These are phyloP conservation scores for Aciculosporium take DNA, from an alignment of 2,329 filamentous ascomycete genomes.

Conservation along the genomic window DNA sequence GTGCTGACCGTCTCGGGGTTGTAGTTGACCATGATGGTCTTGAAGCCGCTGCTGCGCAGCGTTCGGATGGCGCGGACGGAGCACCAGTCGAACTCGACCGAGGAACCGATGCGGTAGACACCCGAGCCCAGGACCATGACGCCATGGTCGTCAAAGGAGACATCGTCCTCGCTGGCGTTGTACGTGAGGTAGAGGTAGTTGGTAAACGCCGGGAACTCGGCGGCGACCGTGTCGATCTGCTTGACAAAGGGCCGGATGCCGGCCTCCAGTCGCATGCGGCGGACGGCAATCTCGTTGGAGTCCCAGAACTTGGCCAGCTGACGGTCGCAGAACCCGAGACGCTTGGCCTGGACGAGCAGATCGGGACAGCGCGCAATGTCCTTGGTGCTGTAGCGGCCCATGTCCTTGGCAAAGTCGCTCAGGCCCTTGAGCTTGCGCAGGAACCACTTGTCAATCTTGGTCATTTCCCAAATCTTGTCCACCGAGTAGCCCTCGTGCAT, in stretches of 20 bases:
- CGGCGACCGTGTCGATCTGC: conserved; percentile 96
- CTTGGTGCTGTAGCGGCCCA: conserved; percentile 50
- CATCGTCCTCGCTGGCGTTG: conserved; percentile 75
- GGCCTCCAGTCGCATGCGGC: conserved; percentile 69
- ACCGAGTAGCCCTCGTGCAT: conserved; percentile 91
- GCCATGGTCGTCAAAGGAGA: conserved; percentile 75
- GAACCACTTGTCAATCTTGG: conserved; percentile 99
- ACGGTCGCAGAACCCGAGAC: conserved; percentile 84
- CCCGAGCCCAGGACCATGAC: conserved; percentile 94
- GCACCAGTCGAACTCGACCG: conserved; percentile 98
- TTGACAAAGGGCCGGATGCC: conserved; percentile 84
- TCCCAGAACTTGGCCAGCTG: conserved; percentile 90
- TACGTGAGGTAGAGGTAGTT: conserved; percentile 97
- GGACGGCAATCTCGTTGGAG: conserved; percentile 84
- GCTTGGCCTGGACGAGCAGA: conserved; percentile 72
- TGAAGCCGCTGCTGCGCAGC: conserved; percentile 66
- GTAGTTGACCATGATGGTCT: conserved; percentile 93
- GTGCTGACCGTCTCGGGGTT: conserved; percentile 85
- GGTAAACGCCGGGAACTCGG: conserved; percentile 85
- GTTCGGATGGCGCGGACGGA: conserved; percentile 90
- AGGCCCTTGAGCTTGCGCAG: conserved; percentile 80
- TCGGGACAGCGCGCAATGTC: conserved; percentile 50
- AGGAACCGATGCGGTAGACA: conserved; percentile 93
- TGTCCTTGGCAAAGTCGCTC: conserved; percentile 72
- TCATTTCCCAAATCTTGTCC: conserved; percentile 96